Base-by-base conservation (phyloP, 179 eudicot genomes). In the Beta lomatogona region DNA sequence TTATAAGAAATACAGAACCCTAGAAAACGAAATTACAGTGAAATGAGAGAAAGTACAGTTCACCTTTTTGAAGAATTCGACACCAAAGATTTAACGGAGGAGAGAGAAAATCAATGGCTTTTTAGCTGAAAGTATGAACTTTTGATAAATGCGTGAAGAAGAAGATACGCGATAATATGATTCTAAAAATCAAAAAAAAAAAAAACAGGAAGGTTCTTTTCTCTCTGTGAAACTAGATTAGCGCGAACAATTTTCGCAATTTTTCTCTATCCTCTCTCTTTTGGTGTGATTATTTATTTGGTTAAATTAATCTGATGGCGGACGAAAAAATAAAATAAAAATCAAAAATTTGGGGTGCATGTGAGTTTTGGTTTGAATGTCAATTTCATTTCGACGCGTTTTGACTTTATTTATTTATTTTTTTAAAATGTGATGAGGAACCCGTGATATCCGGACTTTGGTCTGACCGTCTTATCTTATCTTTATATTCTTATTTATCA, bases 361-460 rank as follows among this genome's bases (percentile, higher is more conserved):
- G 87, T 82, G 83, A 76, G 58, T 36, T 76, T 76, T 76, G 75
- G 61, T 22, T 15, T 28, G 48, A 60, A 60, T 76, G 70, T 61
- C 66, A 57, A 75, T 36, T 75, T 75, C 25, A 57, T 75, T 75
- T 52, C 65, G 25, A 75, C 77, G 66, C 50, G 77, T 57, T 55
- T 75, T 75, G 64, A 58, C 64, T 36, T 75, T 75, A 21, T 75
- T 15, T 41, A 41, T 41, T 68, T 5, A 7, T 36, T 31, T 12
- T 44, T 19, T 0, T 19, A 71, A 2, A 46, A 7, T 4, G 41
- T 13, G 48, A 22, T 10, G 60, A 5, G 44, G 14, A 3, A 25
- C 45, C 77, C 77, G 77, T 75, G 66, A 75, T 28, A 18, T 57
- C 19, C 77, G 77, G 77, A 31, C 53, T 31, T 48, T 75, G 52